Percentiles rank a stretch among this genome's conserved stretches.
Conservation (phyloP, 2,329 filamentous ascomycete species). For the Fusarium agapanthi region DNA sequence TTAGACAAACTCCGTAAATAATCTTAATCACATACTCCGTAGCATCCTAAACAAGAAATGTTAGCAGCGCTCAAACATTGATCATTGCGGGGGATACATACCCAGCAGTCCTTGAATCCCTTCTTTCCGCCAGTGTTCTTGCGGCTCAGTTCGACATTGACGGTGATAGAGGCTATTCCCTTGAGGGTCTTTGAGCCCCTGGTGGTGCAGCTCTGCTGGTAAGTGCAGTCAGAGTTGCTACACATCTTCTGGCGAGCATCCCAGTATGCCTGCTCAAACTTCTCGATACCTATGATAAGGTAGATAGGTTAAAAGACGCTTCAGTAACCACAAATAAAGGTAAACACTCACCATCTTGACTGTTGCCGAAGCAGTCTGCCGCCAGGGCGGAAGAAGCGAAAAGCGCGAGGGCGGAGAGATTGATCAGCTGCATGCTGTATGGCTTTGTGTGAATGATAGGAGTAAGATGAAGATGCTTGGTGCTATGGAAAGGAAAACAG, state of each 20-base stretch:
- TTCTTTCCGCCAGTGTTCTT: background rate
- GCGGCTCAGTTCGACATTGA: background rate
- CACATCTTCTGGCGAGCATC: slow-evolving; percentile 4
- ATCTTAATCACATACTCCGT: background rate
- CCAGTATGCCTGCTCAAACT: background rate
- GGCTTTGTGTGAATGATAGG: too few relatives aligned
- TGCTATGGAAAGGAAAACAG: fast-evolving
- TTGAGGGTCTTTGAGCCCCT: background rate
- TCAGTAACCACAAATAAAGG: too few relatives aligned
- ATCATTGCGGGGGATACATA: background rate
- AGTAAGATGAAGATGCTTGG: background rate
- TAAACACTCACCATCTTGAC: too few relatives aligned
- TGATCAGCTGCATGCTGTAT: background rate
- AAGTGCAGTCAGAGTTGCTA: background rate
- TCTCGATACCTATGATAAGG: background rate
- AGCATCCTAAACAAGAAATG: background rate
- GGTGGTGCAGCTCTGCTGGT: background rate
- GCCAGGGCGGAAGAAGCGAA: background rate
- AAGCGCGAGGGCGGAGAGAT: background rate
- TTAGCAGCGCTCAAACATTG: fast-evolving
- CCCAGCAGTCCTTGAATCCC: slow-evolving; percentile 1
- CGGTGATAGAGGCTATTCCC: background rate
- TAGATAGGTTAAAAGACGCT: too few relatives aligned
- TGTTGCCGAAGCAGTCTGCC: background rate
- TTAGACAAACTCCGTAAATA: fast-evolving